Evolutionary conservation across 192 early-diverging fungal species (phyloP).

Genomic region (Linderina pennispora): DNA sequence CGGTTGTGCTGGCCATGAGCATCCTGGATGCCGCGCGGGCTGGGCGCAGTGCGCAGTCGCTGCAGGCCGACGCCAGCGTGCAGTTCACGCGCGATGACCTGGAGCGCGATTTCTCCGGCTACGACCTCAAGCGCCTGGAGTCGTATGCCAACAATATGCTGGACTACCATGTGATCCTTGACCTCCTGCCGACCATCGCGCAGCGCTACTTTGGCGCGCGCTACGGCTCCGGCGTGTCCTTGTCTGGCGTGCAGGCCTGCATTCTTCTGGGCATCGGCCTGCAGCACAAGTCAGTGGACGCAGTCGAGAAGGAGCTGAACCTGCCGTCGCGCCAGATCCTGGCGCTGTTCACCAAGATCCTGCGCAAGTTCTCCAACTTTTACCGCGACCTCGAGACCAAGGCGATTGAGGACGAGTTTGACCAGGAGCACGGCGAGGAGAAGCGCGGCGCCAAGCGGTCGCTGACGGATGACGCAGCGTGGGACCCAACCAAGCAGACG

Average conservation of each 20-base stretch:
- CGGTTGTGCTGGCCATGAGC: constrained; percentile 70
- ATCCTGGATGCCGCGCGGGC: constrained; percentile 72
- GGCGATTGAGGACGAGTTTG: constrained; percentile 17
- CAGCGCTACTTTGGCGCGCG: constrained; percentile 70
- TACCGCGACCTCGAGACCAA: constrained; percentile 56
- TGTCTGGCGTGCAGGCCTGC: constrained; percentile 84
- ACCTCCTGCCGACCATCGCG: constrained; percentile 80
- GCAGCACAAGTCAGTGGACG: constrained; percentile 88
- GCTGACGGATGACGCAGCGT: constrained; percentile 65
- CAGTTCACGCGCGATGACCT: constrained; percentile 19
- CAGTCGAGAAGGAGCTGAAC: constrained; percentile 80
- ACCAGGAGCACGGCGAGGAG: constrained; percentile 17
- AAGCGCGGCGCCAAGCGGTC: constrained; percentile 11
- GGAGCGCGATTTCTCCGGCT: constrained; percentile 39
- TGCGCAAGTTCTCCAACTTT: constrained; percentile 73
- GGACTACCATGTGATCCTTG: constrained; percentile 96
- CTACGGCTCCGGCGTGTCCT: constrained; percentile 49
- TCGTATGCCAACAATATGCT: constrained; percentile 94
- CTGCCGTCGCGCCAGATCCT: constrained; percentile 80
- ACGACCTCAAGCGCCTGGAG: constrained; percentile 93
- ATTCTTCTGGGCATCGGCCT: constrained; percentile 84
- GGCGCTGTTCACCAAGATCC: constrained; percentile 91
- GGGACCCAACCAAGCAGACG: constrained; percentile 75
- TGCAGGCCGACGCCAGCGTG: constrained; percentile 10
- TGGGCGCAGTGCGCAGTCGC: constrained; percentile 23